Evolutionary conservation across 129 eudicot species (phyloP), one percentile per base, ranked within the genome.

Genomic region (Ambrosia artemisiifolia): DNA sequence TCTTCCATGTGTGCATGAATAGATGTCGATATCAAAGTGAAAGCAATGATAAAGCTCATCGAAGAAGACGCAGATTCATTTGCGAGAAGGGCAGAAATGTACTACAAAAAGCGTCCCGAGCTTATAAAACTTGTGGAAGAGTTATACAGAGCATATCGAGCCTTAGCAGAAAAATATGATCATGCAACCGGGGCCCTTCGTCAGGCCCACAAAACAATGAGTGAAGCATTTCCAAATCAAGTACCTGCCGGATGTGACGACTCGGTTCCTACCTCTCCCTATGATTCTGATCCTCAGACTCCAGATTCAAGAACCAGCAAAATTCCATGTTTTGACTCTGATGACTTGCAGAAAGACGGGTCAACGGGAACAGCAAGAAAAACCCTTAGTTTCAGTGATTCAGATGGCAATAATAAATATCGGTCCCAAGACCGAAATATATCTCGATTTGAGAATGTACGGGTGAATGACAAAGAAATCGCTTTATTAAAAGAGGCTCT

Each of bases 1-100:
- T 57, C 36, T 57, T 60, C 20, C 51, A 11, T 65, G 1, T 63
- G 2, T 55, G 51, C 7, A 74, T 54, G 35, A 61, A 65, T 79
- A 91, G 97, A 86, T 76, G 84, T 86, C 83, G 97, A 91, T 79
- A 67, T 72, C 51, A 88, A 88, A 67, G 88, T 91, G 53, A 91
- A 86, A 79, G 44, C 80, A 76, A 91, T 91, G 97, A 88, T 91
- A 77, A 88, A 88, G 82, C 86, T 91, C 20, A 80, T 91, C 2
- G 95, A 91, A 75, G 97, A 84, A 73, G 97, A 91, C 40, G 95
- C 88, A 0, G 97, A 91, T 67, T 85, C 95, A 40, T 91, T 91
- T 78, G 95, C 97, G 30, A 78, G 88, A 84, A 84, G 95, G 63
- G 97, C 95, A 62, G 97, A 91, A 61, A 88, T 91, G 97, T 91